phyloP scores from a whole-genome alignment of 2,329 filamentous ascomycete genomes.

The Bisporella sp. region DNA sequence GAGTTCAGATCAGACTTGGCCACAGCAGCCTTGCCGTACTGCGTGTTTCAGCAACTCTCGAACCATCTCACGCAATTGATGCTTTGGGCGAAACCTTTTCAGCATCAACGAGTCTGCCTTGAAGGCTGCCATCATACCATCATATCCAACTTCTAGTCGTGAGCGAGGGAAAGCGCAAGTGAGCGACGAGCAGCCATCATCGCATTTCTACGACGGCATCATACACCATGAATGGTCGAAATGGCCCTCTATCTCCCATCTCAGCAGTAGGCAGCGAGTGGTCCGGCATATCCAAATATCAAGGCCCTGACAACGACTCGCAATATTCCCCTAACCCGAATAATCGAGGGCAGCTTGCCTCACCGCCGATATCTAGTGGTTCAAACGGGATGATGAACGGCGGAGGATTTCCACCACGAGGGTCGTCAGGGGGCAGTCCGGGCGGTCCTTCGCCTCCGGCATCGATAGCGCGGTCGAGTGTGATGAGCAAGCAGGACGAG shows the following conservation, averaged over 20 bases:
- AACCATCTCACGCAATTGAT: no score
- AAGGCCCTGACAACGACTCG: slow-evolving; percentile 40
- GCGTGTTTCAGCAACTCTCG: no score
- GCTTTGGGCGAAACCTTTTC: no score
- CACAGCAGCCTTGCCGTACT: no score
- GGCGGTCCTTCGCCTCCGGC: slow-evolving; percentile 76
- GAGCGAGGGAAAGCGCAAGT: no score
- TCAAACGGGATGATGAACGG: slow-evolving; percentile 55
- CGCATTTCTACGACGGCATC: slow-evolving; percentile 4
- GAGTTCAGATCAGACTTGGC: no score
- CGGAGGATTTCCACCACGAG: slow-evolving; percentile 44
- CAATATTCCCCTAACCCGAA: slow-evolving; percentile 42
- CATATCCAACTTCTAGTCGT: no score
- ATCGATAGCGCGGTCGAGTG: slow-evolving; percentile 80
- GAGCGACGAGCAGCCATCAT: background rate
- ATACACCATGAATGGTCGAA: slow-evolving; percentile 59
- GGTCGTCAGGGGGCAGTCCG: slow-evolving; percentile 38
- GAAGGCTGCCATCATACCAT: background rate
- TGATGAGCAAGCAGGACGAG: slow-evolving; percentile 63
- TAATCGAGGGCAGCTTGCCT: slow-evolving; percentile 54
- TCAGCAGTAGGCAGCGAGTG: slow-evolving; percentile 79
- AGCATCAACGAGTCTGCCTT: background rate
- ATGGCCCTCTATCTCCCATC: slow-evolving; percentile 74
- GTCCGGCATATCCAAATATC: slow-evolving; percentile 64
- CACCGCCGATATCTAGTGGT: slow-evolving; percentile 63